phyloP scores from a whole-genome alignment of 768 basidiomycete genomes.

The Kwoniella pini region DNA sequence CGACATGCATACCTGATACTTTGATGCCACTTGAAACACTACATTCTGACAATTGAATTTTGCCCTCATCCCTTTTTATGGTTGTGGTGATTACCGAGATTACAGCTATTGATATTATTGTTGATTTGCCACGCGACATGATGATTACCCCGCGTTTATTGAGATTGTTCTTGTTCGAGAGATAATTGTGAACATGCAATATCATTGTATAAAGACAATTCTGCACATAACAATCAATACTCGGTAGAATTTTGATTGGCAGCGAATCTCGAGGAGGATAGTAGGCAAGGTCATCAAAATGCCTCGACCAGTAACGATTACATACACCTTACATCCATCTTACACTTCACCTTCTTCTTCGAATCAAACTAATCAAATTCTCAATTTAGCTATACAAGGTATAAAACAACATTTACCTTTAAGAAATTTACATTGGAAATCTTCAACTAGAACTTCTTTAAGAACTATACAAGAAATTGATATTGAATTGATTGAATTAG shows the following conservation, averaged over 20 bases:
- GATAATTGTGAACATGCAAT: not conserved
- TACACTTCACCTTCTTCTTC: conserved; percentile 16
- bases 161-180: not conserved
- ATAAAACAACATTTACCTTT: conserved; percentile 63
- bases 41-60: no score
- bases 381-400: conserved; percentile 23
- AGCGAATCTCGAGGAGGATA: not conserved
- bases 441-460: conserved; percentile 67
- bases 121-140: not conserved
- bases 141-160: conserved; percentile 8
- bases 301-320: conserved; percentile 33
- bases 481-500: conserved; percentile 65
- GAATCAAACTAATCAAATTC: conserved; percentile 5
- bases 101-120: no score
- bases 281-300: conserved; percentile 1
- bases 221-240: no score
- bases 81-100: no score
- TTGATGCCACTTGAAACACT: no score
- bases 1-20: not conserved
- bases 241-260: no score
- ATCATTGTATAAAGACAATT: no score
- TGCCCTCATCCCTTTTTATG: no score
- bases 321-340: conserved; percentile 44
- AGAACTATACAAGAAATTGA: conserved; percentile 88
- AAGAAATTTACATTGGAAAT: conserved; percentile 90